These are phyloP conservation scores for Skeletonema menzelii DNA, from an alignment of 108 stramenopile genomes.

Conservation along the genomic window DNA sequence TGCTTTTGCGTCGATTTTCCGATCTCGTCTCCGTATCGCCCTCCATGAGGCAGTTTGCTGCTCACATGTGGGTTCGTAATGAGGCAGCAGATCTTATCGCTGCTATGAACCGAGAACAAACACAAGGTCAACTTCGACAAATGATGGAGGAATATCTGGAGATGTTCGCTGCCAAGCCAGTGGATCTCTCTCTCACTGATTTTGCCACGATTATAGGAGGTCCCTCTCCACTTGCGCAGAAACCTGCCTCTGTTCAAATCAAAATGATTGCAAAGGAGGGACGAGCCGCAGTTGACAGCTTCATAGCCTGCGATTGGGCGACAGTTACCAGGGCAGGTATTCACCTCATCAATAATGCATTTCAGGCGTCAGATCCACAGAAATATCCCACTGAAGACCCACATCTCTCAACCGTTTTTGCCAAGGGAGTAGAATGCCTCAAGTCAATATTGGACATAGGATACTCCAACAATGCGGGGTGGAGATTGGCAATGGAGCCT, in stretches of 20 bases:
- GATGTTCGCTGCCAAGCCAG: background rate
- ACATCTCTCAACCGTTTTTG: background rate
- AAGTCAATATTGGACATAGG: background rate
- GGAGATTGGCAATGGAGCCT: conserved; percentile 2
- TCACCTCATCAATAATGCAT: background rate
- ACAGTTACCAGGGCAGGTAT: background rate
- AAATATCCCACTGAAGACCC: background rate
- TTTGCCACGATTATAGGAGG: background rate
- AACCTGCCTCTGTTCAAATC: background rate
- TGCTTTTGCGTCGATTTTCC: background rate
- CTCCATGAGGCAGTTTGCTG: background rate
- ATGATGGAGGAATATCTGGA: conserved; percentile 4
- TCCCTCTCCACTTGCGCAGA: background rate
- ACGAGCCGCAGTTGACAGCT: background rate
- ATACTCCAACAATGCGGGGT: background rate
- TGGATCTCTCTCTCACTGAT: too few relatives aligned
- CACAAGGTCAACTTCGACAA: background rate
- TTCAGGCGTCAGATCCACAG: background rate
- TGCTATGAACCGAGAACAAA: background rate
- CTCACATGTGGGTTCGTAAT: background rate
- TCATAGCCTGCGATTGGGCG: background rate
- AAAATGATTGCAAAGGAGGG: background rate
- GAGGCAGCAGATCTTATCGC: background rate
- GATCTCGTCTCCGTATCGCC: conserved; percentile 6
- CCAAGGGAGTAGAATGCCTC: background rate